These are phyloP conservation scores for Styphnolobium japonicum DNA, from an alignment of 306 rosid genomes.

Conservation along the genomic window DNA sequence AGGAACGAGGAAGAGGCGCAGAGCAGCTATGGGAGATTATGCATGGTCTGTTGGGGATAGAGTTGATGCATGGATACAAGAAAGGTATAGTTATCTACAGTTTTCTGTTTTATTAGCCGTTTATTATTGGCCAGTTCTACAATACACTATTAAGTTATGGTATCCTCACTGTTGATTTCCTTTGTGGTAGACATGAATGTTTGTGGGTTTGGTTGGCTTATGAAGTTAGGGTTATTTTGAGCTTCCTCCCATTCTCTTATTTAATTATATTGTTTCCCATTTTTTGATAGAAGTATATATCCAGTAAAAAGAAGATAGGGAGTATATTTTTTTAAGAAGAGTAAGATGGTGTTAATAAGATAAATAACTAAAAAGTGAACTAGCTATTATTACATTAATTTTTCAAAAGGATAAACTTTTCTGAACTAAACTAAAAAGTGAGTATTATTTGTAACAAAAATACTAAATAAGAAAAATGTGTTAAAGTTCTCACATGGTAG, in stretches of 20 bases:
- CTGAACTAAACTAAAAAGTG: neutral
- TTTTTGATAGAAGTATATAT: neutral
- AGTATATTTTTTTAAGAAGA: too few relatives aligned
- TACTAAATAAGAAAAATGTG: neutral
- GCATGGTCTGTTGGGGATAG: slow-evolving; percentile 94
- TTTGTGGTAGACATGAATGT: neutral
- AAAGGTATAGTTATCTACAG: slow-evolving; percentile 53
- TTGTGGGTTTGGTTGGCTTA: slow-evolving; percentile 1
- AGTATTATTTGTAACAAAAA: neutral
- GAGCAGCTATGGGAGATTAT: slow-evolving; percentile 80
- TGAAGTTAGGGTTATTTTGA: neutral
- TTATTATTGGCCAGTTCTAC: neutral
- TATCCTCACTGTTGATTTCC: neutral
- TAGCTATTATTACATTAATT: neutral
- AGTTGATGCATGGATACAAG: slow-evolving; percentile 86
- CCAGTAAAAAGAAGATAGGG: neutral
- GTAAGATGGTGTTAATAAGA: neutral
- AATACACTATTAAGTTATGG: neutral
- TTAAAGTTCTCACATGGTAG: slow-evolving; percentile 16
- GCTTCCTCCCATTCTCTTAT: neutral
- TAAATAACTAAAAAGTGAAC: neutral
- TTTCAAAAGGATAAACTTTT: neutral
- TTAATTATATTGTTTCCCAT: neutral
- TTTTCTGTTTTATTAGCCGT: neutral
- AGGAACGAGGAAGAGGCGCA: slow-evolving; percentile 94